These are phyloP conservation scores for Suhomyces taliae DNA, from an alignment of 1,139 yeast species.

Conservation along the genomic window DNA sequence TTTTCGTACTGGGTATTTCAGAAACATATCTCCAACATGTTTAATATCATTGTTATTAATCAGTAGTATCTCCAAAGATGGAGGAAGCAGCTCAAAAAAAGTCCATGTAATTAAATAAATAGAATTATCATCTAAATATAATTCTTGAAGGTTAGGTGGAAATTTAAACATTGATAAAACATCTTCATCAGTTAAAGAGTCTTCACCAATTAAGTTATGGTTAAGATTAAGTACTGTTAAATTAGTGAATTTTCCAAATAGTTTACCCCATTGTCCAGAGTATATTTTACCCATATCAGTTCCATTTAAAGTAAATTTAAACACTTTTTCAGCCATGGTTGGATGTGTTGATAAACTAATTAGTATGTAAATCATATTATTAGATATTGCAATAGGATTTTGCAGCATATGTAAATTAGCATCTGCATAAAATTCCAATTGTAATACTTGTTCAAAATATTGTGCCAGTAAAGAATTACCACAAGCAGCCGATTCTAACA, in stretches of 20 bases:
- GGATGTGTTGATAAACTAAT: slow-evolving; percentile 22
- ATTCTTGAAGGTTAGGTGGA: slow-evolving; percentile 27
- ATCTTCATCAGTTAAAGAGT: slow-evolving; percentile 18
- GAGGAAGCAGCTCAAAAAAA: slow-evolving; percentile 31
- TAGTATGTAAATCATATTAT: slow-evolving; percentile 29
- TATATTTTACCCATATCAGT: slow-evolving; percentile 42
- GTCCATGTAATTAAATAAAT: too few relatives aligned
- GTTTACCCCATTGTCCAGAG: slow-evolving; percentile 34
- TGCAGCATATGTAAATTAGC: slow-evolving; percentile 28
- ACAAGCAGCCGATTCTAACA: slow-evolving; percentile 18
- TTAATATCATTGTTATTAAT: slow-evolving; percentile 17
- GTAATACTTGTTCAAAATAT: slow-evolving; percentile 24
- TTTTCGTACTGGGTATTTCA: background rate
- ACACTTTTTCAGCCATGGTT: slow-evolving; percentile 23
- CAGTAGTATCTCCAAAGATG: slow-evolving; percentile 24
- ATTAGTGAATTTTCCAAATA: slow-evolving; percentile 27
- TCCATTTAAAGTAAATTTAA: slow-evolving; percentile 25
- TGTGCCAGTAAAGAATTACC: slow-evolving; percentile 5
- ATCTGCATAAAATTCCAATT: slow-evolving; percentile 27
- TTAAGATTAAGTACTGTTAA: slow-evolving; percentile 26
- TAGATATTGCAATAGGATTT: slow-evolving; percentile 31
- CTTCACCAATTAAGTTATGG: slow-evolving; percentile 26
- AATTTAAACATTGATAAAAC: slow-evolving; percentile 27
- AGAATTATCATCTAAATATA: slow-evolving; percentile 22
- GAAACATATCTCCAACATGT: background rate